A percentile compares a stretch with the other conserved stretches of the same genome.
Conservation (phyloP, 2,329 filamentous ascomycete genomes). For the Neocucurbitaria cava region DNA sequence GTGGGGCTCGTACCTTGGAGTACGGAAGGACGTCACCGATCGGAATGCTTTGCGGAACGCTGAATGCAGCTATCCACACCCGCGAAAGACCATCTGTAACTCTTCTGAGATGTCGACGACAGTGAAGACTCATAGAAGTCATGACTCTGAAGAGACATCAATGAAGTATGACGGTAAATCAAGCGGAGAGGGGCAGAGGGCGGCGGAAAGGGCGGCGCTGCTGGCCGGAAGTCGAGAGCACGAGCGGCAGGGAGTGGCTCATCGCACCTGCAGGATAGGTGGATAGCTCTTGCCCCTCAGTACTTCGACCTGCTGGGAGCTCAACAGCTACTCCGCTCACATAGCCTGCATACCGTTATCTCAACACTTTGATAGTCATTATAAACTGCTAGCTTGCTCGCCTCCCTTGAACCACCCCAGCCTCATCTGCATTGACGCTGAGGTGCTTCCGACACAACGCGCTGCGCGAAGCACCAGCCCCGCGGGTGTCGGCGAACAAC, state of each 20-base stretch:
- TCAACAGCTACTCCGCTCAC: conserved; percentile 11
- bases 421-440: conserved; percentile 21
- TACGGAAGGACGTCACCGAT: conserved; percentile 20
- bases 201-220: conserved; percentile 13
- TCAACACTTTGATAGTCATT: conserved; percentile 20
- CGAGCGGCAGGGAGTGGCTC: neutral
- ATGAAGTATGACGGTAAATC: conserved; percentile 1
- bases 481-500: conserved; percentile 16
- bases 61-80: conserved; percentile 4
- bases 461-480: conserved; percentile 22
- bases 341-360: conserved; percentile 19
- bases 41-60: conserved; percentile 20
- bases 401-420: neutral
- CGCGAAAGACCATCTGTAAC: neutral
- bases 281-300: conserved; percentile 15
- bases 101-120: neutral
- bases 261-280: conserved; percentile 25
- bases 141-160: neutral
- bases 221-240: neutral
- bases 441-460: conserved; percentile 21
- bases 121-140: neutral
- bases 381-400: conserved; percentile 8
- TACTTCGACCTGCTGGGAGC: conserved; percentile 7
- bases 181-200: conserved; percentile 5
- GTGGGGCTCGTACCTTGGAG: conserved; percentile 2